Conservation (phyloP, 805 yeast species). For the Ogataea allantospora region DNA sequence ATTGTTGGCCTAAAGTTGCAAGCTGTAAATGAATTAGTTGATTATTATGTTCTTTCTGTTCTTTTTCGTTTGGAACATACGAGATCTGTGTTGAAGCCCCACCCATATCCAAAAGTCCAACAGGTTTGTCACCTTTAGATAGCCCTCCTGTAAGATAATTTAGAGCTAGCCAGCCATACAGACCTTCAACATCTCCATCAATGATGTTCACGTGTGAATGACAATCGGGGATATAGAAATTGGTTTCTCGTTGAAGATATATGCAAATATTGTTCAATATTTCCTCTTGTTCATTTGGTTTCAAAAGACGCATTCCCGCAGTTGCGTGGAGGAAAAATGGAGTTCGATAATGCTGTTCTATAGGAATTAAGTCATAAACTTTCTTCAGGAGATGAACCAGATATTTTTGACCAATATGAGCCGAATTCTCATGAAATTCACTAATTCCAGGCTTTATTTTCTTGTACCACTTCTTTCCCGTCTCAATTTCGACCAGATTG, state of each 20-base stretch:
- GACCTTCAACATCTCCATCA: conserved; percentile 65
- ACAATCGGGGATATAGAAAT: conserved; percentile 62
- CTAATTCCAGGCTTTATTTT: conserved; percentile 60
- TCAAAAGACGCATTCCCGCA: conserved; percentile 62
- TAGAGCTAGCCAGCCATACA: conserved; percentile 65
- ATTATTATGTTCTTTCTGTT: conserved; percentile 43
- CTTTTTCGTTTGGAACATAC: conserved; percentile 54
- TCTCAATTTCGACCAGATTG: conserved; percentile 23
- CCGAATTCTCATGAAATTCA: conserved; percentile 45
- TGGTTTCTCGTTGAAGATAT: conserved; percentile 45
- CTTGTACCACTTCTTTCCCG: conserved; percentile 46
- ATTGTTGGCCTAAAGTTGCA: conserved; percentile 31
- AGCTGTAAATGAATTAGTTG: conserved; percentile 47
- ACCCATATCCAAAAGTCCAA: conserved; percentile 61
- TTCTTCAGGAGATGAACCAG: conserved; percentile 46
- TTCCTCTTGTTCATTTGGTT: conserved; percentile 44
- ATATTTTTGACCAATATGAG: conserved; percentile 52
- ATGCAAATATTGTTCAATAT: conserved; percentile 49
- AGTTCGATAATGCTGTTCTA: conserved; percentile 57
- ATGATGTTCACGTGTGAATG: conserved; percentile 55
- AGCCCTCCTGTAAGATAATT: conserved; percentile 53
- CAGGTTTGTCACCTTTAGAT: conserved; percentile 37
- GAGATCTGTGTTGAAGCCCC: conserved; percentile 67
- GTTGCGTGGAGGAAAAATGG: conserved; percentile 71
- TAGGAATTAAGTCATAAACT: conserved; percentile 54